Percentiles rank a stretch among this genome's conserved stretches.
Evolutionary conservation across 441 rosid species (phyloP).

Genomic region (Syzygium malaccense): DNA sequence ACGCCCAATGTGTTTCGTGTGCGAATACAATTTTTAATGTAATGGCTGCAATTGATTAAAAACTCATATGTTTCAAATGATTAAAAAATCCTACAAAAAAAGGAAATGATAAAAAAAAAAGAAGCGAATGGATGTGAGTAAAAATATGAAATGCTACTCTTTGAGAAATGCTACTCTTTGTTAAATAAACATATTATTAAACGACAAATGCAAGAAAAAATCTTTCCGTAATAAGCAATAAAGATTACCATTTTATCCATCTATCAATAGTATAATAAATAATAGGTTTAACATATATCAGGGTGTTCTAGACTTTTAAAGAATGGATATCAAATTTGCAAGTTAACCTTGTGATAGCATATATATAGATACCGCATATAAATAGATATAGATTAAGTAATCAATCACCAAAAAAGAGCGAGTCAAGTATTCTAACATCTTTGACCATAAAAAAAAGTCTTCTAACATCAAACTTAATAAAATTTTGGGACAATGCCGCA

Average conservation of each 20-base stretch:
- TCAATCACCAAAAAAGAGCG: neutral
- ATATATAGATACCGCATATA: neutral
- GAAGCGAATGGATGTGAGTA: neutral
- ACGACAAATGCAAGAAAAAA: accelerated
- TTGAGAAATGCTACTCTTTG: no score
- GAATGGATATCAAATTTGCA: neutral
- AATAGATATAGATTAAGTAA: neutral
- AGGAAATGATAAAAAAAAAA: neutral
- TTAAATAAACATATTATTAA: neutral
- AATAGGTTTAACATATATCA: neutral
- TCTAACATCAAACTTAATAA: neutral
- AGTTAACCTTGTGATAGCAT: neutral
- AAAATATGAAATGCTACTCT: neutral
- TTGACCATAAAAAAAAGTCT: no score
- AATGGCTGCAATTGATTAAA: neutral
- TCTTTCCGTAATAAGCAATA: neutral
- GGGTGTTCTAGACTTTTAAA: neutral
- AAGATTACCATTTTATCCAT: neutral
- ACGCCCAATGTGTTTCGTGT: neutral
- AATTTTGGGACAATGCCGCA: neutral
- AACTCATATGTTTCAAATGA: neutral
- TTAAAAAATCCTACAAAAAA: neutral
- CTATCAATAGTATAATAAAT: neutral
- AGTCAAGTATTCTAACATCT: neutral
- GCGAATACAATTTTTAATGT: neutral